phyloP scores from a whole-genome alignment of 331 rosid species.

The Stylosanthes scabra region DNA sequence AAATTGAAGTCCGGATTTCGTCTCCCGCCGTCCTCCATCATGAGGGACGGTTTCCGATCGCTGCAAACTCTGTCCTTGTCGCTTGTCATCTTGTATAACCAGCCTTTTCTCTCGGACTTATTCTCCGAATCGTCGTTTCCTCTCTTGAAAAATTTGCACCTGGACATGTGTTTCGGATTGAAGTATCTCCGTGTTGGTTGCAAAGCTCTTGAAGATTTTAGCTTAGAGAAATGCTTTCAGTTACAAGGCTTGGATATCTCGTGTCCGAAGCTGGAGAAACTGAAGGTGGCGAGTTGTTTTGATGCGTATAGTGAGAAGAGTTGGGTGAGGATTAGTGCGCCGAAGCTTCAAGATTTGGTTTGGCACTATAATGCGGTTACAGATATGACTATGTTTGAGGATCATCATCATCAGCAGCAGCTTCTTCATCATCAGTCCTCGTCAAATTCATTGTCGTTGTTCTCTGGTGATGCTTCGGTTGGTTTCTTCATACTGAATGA shows the following conservation, averaged over 20 bases:
- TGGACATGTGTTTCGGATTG: constrained; percentile 60
- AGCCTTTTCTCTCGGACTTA: constrained; percentile 64
- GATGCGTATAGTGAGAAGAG: constrained; percentile 49
- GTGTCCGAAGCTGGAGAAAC: constrained; percentile 47
- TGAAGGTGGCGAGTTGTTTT: constrained; percentile 61
- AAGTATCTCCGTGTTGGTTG: constrained; percentile 57
- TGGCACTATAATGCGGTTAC: constrained; percentile 71
- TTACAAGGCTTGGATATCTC: constrained; percentile 61
- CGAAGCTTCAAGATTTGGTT: constrained; percentile 44
- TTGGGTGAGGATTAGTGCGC: constrained; percentile 63
- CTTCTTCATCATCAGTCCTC: background rate
- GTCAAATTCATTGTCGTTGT: constrained; percentile 36
- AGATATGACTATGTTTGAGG: constrained; percentile 45
- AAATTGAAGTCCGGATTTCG: constrained; percentile 75
- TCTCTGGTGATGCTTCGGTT: constrained; percentile 51
- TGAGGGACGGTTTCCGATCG: constrained; percentile 58
- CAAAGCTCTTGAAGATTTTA: constrained; percentile 55
- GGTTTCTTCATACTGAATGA: constrained; percentile 49
- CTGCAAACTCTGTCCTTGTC: constrained; percentile 62
- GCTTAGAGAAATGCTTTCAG: constrained; percentile 56
- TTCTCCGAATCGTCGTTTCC: constrained; percentile 66
- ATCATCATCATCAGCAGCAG: too few relatives aligned
- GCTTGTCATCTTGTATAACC: constrained; percentile 44
- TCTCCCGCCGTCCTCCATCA: constrained; percentile 69
- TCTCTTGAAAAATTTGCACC: constrained; percentile 53